Evolutionary conservation across 2,329 filamentous ascomycete species (phyloP), one percentile per base, ranked within the genome.

Genomic region (Colletotrichum sp.): DNA sequence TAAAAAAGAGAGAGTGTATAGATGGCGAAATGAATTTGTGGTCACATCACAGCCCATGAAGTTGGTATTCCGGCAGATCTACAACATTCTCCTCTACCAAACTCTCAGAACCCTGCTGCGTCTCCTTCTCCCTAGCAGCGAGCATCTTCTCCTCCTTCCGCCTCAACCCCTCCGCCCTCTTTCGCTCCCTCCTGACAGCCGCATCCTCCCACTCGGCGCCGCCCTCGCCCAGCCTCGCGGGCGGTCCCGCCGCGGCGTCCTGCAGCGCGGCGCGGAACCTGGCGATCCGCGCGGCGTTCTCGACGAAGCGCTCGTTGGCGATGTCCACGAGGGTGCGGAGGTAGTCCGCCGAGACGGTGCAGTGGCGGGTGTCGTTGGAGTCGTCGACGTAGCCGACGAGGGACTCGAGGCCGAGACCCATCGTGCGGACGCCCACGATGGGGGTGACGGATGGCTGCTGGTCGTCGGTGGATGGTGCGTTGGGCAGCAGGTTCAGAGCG

Each of bases 341-440:
- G 80, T 97, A 96, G 10, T 86, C 86, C 38, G 92, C 89, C 3
- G 91, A 87, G 2, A 98, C 94, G 26, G 93, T 84, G 61, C 84
- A 82, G 58, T 81, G 81, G 14, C 84, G 81, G 5, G 77, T 75
- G 16, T 89, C 86, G 8, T 86, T 81, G 7, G 81, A 34, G 6
- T 86, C 82, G 9, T 81, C 74, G 68, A 86, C 76, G 24, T 89
- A 83, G 1, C 95, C 96, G 36, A 98, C 89, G 30, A 98, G 89
- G 2, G 94, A 95, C 84, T 98, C 95, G 76, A 98, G 91, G 1
- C 92, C 90, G 3, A 98, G 88, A 0, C 96, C 96, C 83, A 95
- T 94, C 7, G 95, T 96, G 21, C 96, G 92, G 36, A 98, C 91
- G 4, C 94, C 96, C 4, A 98, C 94, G 83, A 98, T 94, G 3